A percentile compares a stretch with the other conserved stretches of the same genome.
phyloP scores from a whole-genome alignment of 345 rosid genomes.

The Hibiscus tridactylites region DNA sequence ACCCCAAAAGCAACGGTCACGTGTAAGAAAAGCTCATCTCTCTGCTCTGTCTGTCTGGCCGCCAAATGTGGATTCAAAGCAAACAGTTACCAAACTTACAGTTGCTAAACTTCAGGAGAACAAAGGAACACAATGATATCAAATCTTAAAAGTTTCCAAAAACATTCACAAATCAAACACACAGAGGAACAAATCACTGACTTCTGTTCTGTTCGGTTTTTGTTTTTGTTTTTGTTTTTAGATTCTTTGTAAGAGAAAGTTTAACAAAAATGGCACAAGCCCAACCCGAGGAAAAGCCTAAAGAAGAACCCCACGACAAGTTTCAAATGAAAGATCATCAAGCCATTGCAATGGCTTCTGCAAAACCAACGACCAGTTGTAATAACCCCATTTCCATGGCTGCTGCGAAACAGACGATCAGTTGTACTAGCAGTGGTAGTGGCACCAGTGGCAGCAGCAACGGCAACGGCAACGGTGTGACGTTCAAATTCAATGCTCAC shows the following conservation, averaged over 20 bases:
- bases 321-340: background rate
- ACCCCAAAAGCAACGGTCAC: conserved; percentile 27
- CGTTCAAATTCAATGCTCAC: conserved; percentile 87
- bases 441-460: conserved; percentile 15
- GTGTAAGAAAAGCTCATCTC: conserved; percentile 10
- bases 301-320: conserved; percentile 17
- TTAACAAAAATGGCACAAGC: conserved; percentile 48
- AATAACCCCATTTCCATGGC: conserved; percentile 8
- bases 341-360: conserved; percentile 5
- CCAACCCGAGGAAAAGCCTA: conserved; percentile 27
- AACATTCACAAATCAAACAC: background rate
- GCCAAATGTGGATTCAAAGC: conserved; percentile 19
- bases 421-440: conserved; percentile 5
- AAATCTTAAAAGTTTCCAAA: conserved; percentile 1
- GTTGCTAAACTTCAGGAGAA: conserved; percentile 42
- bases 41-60: conserved; percentile 19
- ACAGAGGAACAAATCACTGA: background rate
- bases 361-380: conserved; percentile 12
- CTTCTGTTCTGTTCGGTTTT: background rate
- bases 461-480: conserved; percentile 2
- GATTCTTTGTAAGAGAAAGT: background rate
- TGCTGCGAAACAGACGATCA: conserved; percentile 17
- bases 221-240: no score
- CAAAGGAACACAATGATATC: conserved; percentile 14
- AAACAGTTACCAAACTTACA: conserved; percentile 18